These are phyloP conservation scores for Quercus lobata DNA, from an alignment of 331 rosid species.

Conservation along the genomic window DNA sequence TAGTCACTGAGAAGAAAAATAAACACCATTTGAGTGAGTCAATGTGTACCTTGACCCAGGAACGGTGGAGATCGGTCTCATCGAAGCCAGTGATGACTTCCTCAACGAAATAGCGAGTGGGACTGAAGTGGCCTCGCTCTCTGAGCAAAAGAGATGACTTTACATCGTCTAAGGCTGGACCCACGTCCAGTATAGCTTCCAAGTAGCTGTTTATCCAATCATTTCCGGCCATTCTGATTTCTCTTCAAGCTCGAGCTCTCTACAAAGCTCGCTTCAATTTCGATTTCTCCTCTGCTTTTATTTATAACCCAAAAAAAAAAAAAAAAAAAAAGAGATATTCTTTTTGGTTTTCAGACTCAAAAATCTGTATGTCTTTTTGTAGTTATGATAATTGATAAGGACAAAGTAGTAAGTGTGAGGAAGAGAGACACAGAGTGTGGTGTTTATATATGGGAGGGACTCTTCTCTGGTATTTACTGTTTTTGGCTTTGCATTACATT, in stretches of 20 bases:
- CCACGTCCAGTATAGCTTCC: slow-evolving; percentile 94
- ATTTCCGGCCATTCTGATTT: slow-evolving; percentile 72
- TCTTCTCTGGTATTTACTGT: too few species aligned
- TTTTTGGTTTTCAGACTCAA: too few species aligned
- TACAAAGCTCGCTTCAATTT: neutral
- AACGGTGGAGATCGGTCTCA: slow-evolving; percentile 97
- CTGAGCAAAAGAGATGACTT: slow-evolving; percentile 86
- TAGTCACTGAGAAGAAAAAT: neutral
- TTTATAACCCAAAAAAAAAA: neutral
- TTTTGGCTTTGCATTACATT: too few species aligned
- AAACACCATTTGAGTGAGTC: neutral
- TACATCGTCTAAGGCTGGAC: slow-evolving; percentile 77
- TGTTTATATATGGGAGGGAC: too few species aligned
- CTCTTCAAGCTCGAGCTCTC: too few species aligned
- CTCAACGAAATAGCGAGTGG: slow-evolving; percentile 95
- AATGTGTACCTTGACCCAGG: slow-evolving; percentile 74
- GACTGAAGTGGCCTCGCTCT: slow-evolving; percentile 92
- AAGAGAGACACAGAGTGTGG: too few species aligned
- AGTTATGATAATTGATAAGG: too few species aligned
- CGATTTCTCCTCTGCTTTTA: neutral
- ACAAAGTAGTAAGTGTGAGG: too few species aligned
- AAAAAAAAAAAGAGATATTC: too few species aligned
- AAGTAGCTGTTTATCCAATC: slow-evolving; percentile 97
- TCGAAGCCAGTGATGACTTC: slow-evolving; percentile 93
- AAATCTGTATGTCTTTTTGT: too few species aligned